phyloP scores from a whole-genome alignment of 2,329 filamentous ascomycete species.

The Arthrinium phaeospermum region DNA sequence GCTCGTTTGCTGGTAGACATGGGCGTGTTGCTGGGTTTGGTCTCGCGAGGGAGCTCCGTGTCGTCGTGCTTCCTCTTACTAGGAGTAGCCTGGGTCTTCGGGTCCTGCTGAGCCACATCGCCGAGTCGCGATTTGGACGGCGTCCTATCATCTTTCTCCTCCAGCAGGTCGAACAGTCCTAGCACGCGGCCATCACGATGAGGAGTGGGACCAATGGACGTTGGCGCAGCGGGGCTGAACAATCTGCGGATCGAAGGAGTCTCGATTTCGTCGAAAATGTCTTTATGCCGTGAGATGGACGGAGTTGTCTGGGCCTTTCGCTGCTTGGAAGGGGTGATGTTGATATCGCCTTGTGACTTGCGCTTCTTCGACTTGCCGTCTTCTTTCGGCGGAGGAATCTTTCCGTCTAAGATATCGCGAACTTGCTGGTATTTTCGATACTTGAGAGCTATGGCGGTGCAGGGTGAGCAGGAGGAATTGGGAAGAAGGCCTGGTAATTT shows the following conservation, averaged over 20 bases:
- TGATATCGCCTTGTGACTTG: conserved; percentile 40
- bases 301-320: conserved; percentile 54
- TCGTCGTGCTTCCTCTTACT: conserved; percentile 46
- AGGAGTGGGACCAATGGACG: conserved; percentile 76
- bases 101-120: conserved; percentile 44
- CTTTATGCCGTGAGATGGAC: conserved; percentile 42
- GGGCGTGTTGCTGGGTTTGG: conserved; percentile 53
- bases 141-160: conserved; percentile 51
- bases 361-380: conserved; percentile 43
- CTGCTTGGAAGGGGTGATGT: conserved; percentile 58
- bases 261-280: conserved; percentile 46
- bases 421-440: conserved; percentile 78
- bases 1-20: conserved; percentile 65
- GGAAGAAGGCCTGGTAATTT: not conserved
- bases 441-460: conserved; percentile 60
- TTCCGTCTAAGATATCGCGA: conserved; percentile 63
- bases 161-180: conserved; percentile 76
- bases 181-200: conserved; percentile 79
- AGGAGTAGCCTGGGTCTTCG: conserved; percentile 49
- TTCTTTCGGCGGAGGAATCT: conserved; percentile 45
- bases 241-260: conserved; percentile 65
- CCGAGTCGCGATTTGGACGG: conserved; percentile 51
- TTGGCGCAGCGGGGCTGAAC: conserved; percentile 64
- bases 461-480: not conserved
- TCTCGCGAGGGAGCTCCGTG: conserved; percentile 36